Conservation (phyloP, 148 eudicot genomes). For the Rheum nobile region DNA sequence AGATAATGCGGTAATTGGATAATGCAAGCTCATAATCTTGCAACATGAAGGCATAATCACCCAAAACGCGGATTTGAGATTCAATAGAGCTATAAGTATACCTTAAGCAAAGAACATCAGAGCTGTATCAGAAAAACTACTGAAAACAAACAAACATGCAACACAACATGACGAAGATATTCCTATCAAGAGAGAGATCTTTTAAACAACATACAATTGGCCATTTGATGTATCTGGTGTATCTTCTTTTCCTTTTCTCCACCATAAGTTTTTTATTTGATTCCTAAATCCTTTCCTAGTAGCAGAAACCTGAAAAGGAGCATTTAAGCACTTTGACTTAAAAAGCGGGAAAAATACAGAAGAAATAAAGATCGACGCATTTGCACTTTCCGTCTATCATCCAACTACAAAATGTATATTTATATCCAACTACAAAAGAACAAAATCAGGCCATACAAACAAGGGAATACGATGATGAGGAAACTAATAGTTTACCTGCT, state of each 20-base stretch:
- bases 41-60: conserved; percentile 95
- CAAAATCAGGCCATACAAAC: not conserved
- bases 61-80: conserved; percentile 93
- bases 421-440: too few species aligned
- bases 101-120: conserved; percentile 34
- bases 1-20: conserved; percentile 85
- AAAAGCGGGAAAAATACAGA: not conserved
- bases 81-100: conserved; percentile 90
- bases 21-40: conserved; percentile 93
- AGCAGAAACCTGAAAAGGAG: conserved; percentile 66
- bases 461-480: not conserved
- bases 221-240: conserved; percentile 54
- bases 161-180: not conserved
- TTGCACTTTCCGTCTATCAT: not conserved
- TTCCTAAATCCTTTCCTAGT: conserved; percentile 98
- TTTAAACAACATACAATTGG: conserved; percentile 45
- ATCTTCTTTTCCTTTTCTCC: conserved; percentile 98
- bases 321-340: conserved; percentile 1
- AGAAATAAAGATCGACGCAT: not conserved
- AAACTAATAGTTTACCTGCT: conserved; percentile 51
- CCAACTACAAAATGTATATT: not conserved
- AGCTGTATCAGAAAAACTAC: conserved; percentile 14
- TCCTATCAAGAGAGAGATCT: conserved; percentile 2
- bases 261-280: conserved; percentile 97
- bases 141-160: not conserved